Evolutionary conservation across 2,329 filamentous ascomycete genomes (phyloP).

Genomic region (Aspergillus quadricinctus): DNA sequence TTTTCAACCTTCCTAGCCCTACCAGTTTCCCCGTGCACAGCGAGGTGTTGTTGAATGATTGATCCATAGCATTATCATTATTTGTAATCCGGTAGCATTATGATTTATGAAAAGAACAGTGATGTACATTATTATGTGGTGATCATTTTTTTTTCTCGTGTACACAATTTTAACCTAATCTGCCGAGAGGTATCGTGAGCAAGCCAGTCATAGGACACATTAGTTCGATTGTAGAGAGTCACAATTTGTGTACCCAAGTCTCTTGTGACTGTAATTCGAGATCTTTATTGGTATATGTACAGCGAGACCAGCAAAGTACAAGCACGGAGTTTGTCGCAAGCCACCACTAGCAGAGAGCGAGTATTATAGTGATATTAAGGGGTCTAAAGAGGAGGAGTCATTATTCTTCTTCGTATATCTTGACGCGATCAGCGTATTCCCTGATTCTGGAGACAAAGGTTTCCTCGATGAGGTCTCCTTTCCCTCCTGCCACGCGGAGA

Average conservation of each 20-base stretch:
- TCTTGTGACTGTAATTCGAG: background rate
- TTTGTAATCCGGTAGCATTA: conserved; percentile 19
- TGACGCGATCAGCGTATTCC: conserved; percentile 77
- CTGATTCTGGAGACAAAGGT: conserved; percentile 75
- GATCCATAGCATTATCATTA: conserved; percentile 12
- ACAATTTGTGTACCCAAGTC: background rate
- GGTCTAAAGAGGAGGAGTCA: background rate
- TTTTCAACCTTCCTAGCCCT: background rate
- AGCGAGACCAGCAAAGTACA: background rate
- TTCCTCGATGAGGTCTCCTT: conserved; percentile 73
- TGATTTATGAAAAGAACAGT: conserved; percentile 18
- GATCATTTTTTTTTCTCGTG: conserved; percentile 12
- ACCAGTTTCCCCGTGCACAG: background rate
- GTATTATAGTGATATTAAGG: background rate
- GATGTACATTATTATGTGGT: conserved; percentile 13
- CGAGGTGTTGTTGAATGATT: background rate
- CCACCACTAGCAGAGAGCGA: background rate
- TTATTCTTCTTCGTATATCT: conserved; percentile 66
- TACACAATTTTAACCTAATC: conserved; percentile 14
- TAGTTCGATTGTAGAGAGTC: background rate
- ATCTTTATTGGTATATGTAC: background rate
- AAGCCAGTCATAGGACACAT: background rate
- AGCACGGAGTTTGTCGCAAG: background rate
- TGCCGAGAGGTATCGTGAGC: background rate
- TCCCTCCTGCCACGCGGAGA: conserved; percentile 77